These are phyloP conservation scores for Panaeolus papilionaceus DNA, from an alignment of 768 basidiomycete species.

Conservation along the genomic window DNA sequence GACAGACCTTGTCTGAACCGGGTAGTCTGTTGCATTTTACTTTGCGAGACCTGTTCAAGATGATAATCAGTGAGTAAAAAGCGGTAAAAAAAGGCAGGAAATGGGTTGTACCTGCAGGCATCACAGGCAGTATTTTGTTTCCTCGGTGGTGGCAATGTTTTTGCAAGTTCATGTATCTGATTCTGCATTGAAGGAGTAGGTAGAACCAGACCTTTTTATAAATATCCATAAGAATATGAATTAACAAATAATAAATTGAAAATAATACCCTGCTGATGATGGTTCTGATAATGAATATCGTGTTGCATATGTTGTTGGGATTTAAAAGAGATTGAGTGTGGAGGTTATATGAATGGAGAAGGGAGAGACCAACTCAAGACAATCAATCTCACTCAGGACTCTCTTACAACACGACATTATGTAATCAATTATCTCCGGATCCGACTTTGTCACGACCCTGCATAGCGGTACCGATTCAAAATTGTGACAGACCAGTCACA, in stretches of 20 bases:
- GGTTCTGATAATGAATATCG: slow-evolving; percentile 34
- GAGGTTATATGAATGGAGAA: slow-evolving; percentile 17
- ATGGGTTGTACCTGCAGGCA: slow-evolving; percentile 73
- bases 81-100: slow-evolving; percentile 6
- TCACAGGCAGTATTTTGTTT: slow-evolving; percentile 96
- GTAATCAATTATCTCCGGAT: slow-evolving; percentile 32
- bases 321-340: neutral
- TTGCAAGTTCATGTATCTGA: slow-evolving; percentile 82
- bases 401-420: slow-evolving; percentile 27
- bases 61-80: slow-evolving; percentile 21
- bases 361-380: slow-evolving; percentile 26
- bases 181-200: slow-evolving; percentile 76
- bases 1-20: slow-evolving; percentile 78
- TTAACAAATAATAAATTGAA: slow-evolving; percentile 14
- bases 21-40: slow-evolving; percentile 88
- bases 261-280: slow-evolving; percentile 43
- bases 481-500: slow-evolving; percentile 21
- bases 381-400: slow-evolving; percentile 19
- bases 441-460: slow-evolving; percentile 27
- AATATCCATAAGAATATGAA: slow-evolving; percentile 1
- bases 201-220: slow-evolving; percentile 59
- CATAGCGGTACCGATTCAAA: slow-evolving; percentile 31
- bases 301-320: slow-evolving; percentile 36
- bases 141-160: slow-evolving; percentile 81
- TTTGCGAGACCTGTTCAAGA: slow-evolving; percentile 70